Percentiles rank a stretch among this genome's conserved stretches.
phyloP scores from a whole-genome alignment of 1,284 basidiomycete species.

The Trametes versicolor region DNA sequence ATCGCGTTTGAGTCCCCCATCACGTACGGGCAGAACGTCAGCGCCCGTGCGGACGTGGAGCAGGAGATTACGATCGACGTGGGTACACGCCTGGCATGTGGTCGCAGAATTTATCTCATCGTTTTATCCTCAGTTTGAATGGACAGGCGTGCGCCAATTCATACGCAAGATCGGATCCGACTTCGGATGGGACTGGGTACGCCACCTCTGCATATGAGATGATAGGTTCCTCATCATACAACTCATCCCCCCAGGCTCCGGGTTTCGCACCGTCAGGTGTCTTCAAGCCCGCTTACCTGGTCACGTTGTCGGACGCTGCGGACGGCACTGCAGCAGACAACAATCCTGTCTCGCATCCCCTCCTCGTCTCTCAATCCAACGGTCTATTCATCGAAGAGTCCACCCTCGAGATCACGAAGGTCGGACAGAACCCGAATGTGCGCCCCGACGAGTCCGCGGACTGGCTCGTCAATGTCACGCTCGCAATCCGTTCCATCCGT shows the following conservation, averaged over 20 bases:
- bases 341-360: constrained; percentile 29
- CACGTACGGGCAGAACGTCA: constrained; percentile 59
- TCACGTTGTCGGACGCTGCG: constrained; percentile 32
- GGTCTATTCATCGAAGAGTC: constrained; percentile 59
- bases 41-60: constrained; percentile 55
- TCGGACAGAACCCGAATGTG: constrained; percentile 53
- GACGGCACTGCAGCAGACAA: constrained; percentile 24
- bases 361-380: constrained; percentile 37
- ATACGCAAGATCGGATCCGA: constrained; percentile 62
- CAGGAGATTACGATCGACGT: constrained; percentile 45
- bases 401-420: constrained; percentile 62
- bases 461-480: constrained; percentile 63
- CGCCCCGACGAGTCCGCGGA: constrained; percentile 55
- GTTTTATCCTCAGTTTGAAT: constrained; percentile 53
- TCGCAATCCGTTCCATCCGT: constrained; percentile 55
- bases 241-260: constrained; percentile 55
- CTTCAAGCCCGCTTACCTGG: constrained; percentile 59
- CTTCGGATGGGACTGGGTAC: constrained; percentile 67
- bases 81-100: constrained; percentile 12
- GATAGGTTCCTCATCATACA: constrained; percentile 9
- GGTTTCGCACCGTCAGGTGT: constrained; percentile 64
- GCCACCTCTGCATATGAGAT: constrained; percentile 13
- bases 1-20: constrained; percentile 1
- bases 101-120: not conserved
- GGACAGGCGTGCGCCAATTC: constrained; percentile 56